A percentile compares a stretch with the other conserved stretches of the same genome.
Evolutionary conservation across 345 rosid genomes (phyloP).

Genomic region (Salix arbutifolia): DNA sequence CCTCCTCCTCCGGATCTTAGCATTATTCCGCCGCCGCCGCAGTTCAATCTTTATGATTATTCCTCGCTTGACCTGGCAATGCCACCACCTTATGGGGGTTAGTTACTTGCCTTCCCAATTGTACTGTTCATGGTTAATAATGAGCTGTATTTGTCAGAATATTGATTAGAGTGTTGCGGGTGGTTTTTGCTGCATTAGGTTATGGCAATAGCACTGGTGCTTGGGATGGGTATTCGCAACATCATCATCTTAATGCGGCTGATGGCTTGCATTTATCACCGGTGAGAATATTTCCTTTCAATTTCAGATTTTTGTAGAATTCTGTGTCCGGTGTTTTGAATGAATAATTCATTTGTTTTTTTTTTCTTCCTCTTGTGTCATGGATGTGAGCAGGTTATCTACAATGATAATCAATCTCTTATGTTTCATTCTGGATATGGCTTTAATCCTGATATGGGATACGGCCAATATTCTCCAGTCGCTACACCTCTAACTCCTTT

Average conservation of each 20-base stretch:
- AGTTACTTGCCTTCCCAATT: conserved; percentile 5
- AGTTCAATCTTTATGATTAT: conserved; percentile 21
- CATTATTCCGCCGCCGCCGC: conserved; percentile 7
- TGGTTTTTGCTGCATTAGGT: conserved; percentile 31
- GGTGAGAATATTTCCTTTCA: conserved; percentile 31
- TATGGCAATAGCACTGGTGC: conserved; percentile 35
- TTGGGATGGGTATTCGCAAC: conserved; percentile 53
- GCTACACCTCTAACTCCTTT: conserved; percentile 47
- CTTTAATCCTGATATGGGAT: conserved; percentile 48
- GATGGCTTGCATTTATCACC: conserved; percentile 58
- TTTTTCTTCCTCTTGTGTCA: conserved; percentile 3
- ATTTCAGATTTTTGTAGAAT: not conserved
- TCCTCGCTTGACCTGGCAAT: conserved; percentile 34
- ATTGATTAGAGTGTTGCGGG: not conserved
- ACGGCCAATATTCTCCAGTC: conserved; percentile 49
- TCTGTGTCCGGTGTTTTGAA: not conserved
- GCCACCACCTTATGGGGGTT: conserved; percentile 29
- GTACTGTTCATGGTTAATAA: not conserved
- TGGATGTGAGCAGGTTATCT: conserved; percentile 38
- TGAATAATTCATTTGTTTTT: not conserved
- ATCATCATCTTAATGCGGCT: conserved; percentile 27
- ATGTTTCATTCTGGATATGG: conserved; percentile 50
- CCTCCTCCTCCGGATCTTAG: conserved; percentile 22
- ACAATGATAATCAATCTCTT: conserved; percentile 52
- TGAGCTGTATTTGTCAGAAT: not conserved